These are phyloP conservation scores for Leccinum ochraceum DNA, from an alignment of 768 basidiomycete species.

Conservation along the genomic window DNA sequence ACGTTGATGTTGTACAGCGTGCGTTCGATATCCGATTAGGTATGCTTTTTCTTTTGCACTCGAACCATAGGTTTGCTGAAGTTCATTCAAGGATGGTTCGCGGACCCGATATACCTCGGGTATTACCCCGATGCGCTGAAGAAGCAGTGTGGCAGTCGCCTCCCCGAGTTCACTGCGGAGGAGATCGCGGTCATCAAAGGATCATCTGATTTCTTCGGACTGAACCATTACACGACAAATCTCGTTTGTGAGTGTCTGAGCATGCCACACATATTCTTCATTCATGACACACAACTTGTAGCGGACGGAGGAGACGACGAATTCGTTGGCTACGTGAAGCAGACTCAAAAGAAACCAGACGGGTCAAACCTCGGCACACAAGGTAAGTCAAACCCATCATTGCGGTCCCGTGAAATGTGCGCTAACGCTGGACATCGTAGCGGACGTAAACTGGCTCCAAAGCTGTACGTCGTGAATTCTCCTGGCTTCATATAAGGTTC, in stretches of 20 bases:
- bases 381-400: constrained; percentile 39
- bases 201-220: constrained; percentile 74
- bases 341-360: constrained; percentile 65
- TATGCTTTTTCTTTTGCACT: too few relatives aligned
- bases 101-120: constrained; percentile 75
- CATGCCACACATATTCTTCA: not conserved
- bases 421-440: constrained; percentile 31
- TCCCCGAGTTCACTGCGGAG: constrained; percentile 60
- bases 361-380: constrained; percentile 68
- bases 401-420: not conserved
- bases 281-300: constrained; percentile 19
- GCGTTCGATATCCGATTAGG: too few relatives aligned
- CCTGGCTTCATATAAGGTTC: not conserved
- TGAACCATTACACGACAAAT: constrained; percentile 80
- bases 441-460: constrained; percentile 70
- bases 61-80: constrained; percentile 24
- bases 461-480: constrained; percentile 48
- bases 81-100: constrained; percentile 54
- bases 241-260: constrained; percentile 52
- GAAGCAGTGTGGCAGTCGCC: constrained; percentile 56
- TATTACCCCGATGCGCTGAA: constrained; percentile 65
- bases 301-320: constrained; percentile 68
- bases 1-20: too few relatives aligned
- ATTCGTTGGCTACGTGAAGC: constrained; percentile 61
- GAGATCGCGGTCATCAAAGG: constrained; percentile 61